phyloP scores from a whole-genome alignment of 805 yeast species.

The Sungouiella thailandica region DNA sequence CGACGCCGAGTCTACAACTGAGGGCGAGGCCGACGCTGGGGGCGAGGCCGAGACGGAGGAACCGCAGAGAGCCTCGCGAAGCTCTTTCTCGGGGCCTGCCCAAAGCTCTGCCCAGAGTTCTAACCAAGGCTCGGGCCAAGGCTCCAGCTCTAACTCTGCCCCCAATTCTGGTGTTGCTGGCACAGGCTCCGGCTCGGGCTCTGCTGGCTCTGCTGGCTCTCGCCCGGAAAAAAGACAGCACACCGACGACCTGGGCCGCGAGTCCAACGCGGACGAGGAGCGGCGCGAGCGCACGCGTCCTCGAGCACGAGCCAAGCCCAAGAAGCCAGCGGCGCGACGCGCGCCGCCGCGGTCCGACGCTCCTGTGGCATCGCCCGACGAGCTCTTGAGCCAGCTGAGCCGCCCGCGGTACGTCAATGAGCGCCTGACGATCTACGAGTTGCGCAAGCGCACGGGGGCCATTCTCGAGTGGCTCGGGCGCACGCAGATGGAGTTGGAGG shows the following conservation, averaged over 20 bases:
- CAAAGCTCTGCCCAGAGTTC: no score
- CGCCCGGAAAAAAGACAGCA: no score
- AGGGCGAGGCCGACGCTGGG: conserved; percentile 2
- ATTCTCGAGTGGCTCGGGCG: conserved; percentile 87
- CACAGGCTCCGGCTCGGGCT: conserved; percentile 10
- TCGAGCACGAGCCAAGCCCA: conserved; percentile 2
- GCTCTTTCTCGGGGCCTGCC: no score
- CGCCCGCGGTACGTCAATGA: conserved; percentile 81
- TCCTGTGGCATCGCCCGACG: conserved; percentile 26
- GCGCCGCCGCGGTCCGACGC: conserved; percentile 5
- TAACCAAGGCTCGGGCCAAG: no score
- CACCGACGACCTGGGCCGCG: no score
- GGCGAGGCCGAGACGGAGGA: conserved; percentile 39
- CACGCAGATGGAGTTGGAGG: conserved; percentile 76
- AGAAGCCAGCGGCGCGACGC: conserved; percentile 6
- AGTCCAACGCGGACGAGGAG: no score
- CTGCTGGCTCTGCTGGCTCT: conserved; percentile 1
- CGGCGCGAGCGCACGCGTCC: conserved; percentile 8
- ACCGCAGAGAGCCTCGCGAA: conserved; percentile 52
- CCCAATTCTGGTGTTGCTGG: conserved; percentile 4
- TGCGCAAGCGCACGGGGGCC: conserved; percentile 84
- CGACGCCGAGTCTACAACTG: no score
- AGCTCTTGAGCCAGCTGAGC: conserved; percentile 63
- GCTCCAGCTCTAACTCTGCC: conserved; percentile 22
- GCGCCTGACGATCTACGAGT: conserved; percentile 70